Conservation (phyloP, 768 basidiomycete species). For the Phlebiopsis flavidoalba region DNA sequence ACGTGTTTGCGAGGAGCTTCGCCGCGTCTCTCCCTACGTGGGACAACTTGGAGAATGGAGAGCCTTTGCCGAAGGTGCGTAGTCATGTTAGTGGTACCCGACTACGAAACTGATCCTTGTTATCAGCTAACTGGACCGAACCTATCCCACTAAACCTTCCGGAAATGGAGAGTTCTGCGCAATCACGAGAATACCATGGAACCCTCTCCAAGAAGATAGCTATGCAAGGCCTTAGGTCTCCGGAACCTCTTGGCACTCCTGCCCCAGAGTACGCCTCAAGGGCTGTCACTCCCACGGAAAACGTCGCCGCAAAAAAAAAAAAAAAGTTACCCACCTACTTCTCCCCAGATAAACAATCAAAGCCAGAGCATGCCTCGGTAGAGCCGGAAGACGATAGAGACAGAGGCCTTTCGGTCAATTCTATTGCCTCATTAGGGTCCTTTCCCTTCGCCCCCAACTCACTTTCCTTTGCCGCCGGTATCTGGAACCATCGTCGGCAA, state of each 20-base stretch:
- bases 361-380: background rate
- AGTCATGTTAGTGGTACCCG: background rate
- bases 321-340: background rate
- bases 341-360: background rate
- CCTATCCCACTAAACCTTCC: slow-evolving; percentile 40
- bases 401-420: slow-evolving; percentile 32
- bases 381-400: slow-evolving; percentile 9
- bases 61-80: slow-evolving; percentile 54
- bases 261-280: slow-evolving; percentile 1
- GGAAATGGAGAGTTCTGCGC: slow-evolving; percentile 17
- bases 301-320: slow-evolving; percentile 1
- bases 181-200: background rate
- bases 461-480: slow-evolving; percentile 58
- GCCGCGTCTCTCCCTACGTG: slow-evolving; percentile 59
- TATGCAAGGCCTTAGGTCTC: background rate
- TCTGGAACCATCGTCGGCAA: slow-evolving; percentile 8
- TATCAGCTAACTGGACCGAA: slow-evolving; percentile 58
- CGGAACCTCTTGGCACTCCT: background rate
- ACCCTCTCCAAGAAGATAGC: background rate
- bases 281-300: background rate
- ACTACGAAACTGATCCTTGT: background rate
- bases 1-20: slow-evolving; percentile 65
- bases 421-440: slow-evolving; percentile 67
- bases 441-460: slow-evolving; percentile 69
- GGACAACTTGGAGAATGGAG: slow-evolving; percentile 72